A percentile compares a stretch with the other conserved stretches of the same genome.
Evolutionary conservation across 116 monocot species (phyloP).

Genomic region (Iris pallida): DNA sequence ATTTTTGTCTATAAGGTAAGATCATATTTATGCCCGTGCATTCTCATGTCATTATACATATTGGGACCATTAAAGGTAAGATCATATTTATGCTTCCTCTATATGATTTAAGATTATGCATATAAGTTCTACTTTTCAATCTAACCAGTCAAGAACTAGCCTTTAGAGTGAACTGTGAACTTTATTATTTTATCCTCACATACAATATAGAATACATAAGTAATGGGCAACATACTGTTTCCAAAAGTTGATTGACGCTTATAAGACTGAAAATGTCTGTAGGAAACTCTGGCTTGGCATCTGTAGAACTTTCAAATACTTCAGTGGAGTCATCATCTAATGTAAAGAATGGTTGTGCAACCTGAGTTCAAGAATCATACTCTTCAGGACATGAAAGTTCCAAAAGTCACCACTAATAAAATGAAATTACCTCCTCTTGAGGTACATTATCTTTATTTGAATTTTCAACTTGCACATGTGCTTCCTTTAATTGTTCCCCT

Average conservation of each 20-base stretch:
- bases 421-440: slow-evolving; percentile 36
- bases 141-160: no score
- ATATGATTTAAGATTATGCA: no score
- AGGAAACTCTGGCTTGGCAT: slow-evolving; percentile 18
- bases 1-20: no score
- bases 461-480: slow-evolving; percentile 18
- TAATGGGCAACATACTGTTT: slow-evolving; percentile 42
- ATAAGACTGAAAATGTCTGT: slow-evolving; percentile 36
- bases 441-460: slow-evolving; percentile 11
- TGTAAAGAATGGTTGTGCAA: slow-evolving; percentile 19
- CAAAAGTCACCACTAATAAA: background rate
- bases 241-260: slow-evolving; percentile 71
- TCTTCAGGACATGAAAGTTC: background rate
- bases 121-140: no score
- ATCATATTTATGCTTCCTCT: no score
- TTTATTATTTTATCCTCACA: background rate
- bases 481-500: slow-evolving; percentile 57
- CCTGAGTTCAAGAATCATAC: slow-evolving; percentile 31
- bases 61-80: no score
- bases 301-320: slow-evolving; percentile 37
- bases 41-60: no score
- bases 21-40: no score
- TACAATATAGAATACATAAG: background rate
- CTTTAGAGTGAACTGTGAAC: no score
- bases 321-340: slow-evolving; percentile 61